Evolutionary conservation across 345 rosid species (phyloP).

Genomic region (Corchorus capsularis): DNA sequence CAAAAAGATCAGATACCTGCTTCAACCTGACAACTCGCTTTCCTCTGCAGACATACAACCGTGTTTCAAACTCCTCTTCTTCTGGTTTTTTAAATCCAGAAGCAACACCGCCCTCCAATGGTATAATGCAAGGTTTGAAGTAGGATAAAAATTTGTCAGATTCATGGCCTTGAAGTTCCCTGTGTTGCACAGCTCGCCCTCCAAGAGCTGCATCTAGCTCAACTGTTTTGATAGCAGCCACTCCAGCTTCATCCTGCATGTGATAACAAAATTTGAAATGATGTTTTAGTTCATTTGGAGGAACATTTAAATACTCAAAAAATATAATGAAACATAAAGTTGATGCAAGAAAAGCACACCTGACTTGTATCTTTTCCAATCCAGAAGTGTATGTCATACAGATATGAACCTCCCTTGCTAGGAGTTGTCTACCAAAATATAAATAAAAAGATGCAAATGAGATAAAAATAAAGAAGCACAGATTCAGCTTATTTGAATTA

Average conservation of each 20-base stretch:
- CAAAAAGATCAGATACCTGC: slow-evolving; percentile 57
- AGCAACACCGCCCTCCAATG: slow-evolving; percentile 96
- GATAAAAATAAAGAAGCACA: slow-evolving; percentile 21
- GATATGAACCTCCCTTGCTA: slow-evolving; percentile 82
- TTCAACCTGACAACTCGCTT: slow-evolving; percentile 88
- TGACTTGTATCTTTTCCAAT: slow-evolving; percentile 96
- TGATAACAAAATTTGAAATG: slow-evolving; percentile 15
- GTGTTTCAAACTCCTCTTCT: slow-evolving; percentile 87
- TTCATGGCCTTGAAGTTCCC: slow-evolving; percentile 98
- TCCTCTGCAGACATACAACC: slow-evolving; percentile 85
- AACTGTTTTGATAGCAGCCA: slow-evolving; percentile 94
- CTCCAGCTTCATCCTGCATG: slow-evolving; percentile 95
- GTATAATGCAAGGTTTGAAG: slow-evolving; percentile 96
- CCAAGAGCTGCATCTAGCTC: slow-evolving; percentile 96
- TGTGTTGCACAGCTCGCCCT: slow-evolving; percentile 98
- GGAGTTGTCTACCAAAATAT: slow-evolving; percentile 59
- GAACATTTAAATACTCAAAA: slow-evolving; percentile 8
- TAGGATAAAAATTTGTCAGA: slow-evolving; percentile 96
- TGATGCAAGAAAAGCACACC: slow-evolving; percentile 43
- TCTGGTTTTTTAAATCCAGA: slow-evolving; percentile 87
- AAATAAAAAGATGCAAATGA: slow-evolving; percentile 8
- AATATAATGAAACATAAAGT: slow-evolving; percentile 9
- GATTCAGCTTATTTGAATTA: slow-evolving; percentile 18
- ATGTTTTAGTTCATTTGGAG: slow-evolving; percentile 18
- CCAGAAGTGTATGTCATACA: slow-evolving; percentile 95